Base-by-base conservation (phyloP, 2,329 filamentous ascomycete species). In the Zarea fungicola region DNA sequence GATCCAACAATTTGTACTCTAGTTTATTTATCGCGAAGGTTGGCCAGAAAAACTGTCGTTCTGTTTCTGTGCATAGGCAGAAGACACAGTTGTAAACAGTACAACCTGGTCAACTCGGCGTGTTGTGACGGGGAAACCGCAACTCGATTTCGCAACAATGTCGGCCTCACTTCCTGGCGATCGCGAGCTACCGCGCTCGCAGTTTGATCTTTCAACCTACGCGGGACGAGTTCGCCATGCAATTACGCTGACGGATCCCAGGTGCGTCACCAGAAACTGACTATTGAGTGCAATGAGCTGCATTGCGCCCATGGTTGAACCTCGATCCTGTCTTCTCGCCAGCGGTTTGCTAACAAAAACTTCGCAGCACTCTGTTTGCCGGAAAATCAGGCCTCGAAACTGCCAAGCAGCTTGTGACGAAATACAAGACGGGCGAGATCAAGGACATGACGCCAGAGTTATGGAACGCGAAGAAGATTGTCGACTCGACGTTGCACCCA, bases 381-480 rank as follows among this genome's bases (percentile, higher is more conserved):
- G 87, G 89, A 42, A 75, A 76, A 28, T 69, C 81, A 19, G 87
- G 89, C 36, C 83, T 99, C 56, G 89, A 96, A 61, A 74, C 87
- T 72, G 90, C 93, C 51, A 97, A 96, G 73, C 70, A 75, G 53
- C 75, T 95, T 59, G 77, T 99, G 53, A 78, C 85, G 11, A 77
- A 83, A 34, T 99, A 96, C 74, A 97, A 96, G 76, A 83, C 84
- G 61, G 91, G 90, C 57, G 81, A 87, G 68, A 74, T 88, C 52
- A 71, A 77, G 58, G 72, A 81, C 47, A 96, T 97, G 89, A 95
- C 85, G 16, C 85, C 89, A 2, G 88, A 96, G 60, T 72, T 99
- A 59, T 99, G 93, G 93, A 75, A 80, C 54, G 93, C 93, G 37
- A 99, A 99, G 80, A 96, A 96, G 77, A 83, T 96, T 56, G 88